Conservation (phyloP, 1,284 basidiomycete genomes). For the Spongispora temasekensis region DNA sequence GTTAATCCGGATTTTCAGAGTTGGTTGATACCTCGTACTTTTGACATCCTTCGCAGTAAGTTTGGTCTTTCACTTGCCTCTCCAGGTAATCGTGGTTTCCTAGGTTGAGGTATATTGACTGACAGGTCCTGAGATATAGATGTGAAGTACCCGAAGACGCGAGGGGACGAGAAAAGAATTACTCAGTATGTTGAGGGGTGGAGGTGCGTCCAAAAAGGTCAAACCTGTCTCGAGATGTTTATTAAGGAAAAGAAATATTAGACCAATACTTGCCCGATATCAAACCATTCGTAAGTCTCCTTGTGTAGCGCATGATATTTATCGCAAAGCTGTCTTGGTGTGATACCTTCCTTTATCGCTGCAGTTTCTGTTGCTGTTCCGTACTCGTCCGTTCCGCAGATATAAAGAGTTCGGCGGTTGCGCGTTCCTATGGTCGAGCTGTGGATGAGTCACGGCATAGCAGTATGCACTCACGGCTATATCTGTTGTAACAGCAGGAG, state of each 20-base stretch:
- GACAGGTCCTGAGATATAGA: conserved; percentile 67
- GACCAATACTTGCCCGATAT: conserved; percentile 65
- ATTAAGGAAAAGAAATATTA: not conserved
- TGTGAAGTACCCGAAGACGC: not conserved
- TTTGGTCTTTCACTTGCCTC: conserved; percentile 87
- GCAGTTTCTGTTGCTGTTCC: conserved; percentile 98
- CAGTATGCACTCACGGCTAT: conserved; percentile 56
- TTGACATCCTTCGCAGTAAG: conserved; percentile 89
- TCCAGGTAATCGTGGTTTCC: conserved; percentile 76
- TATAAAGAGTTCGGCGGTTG: conserved; percentile 76
- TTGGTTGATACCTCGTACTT: conserved; percentile 50
- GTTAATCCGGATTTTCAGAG: conserved; percentile 1
- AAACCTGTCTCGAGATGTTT: conserved; percentile 59
- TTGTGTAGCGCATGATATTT: conserved; percentile 92
- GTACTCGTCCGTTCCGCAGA: conserved; percentile 99
- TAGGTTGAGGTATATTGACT: conserved; percentile 85
- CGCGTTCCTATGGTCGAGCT: conserved; percentile 55
- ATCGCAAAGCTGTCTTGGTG: conserved; percentile 88
- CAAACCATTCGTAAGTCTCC: conserved; percentile 95
- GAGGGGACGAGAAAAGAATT: conserved; percentile 31
- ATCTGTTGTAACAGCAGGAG: conserved; percentile 41
- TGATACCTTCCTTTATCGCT: conserved; percentile 91
- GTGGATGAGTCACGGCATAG: not conserved
- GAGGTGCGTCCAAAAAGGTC: conserved; percentile 98
- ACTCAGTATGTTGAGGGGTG: conserved; percentile 89